Base-by-base conservation (phyloP, 768 basidiomycete genomes). In the Paxillus involutus region DNA sequence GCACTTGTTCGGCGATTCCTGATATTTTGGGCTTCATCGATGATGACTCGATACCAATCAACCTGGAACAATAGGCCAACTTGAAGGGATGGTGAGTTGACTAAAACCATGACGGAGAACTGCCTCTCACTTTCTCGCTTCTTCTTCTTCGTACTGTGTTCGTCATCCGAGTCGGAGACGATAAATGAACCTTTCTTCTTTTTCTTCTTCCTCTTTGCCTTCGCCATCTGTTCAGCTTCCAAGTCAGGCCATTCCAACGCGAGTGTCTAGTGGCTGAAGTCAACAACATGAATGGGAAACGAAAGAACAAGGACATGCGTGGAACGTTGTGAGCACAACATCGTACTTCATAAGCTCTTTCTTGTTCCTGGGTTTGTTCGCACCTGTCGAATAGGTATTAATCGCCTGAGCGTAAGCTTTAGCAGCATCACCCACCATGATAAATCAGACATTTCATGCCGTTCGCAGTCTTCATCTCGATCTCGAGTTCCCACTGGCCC, bases 401-500 rank as follows among this genome's bases (percentile, higher is more conserved):
- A 10, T 33, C 32, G 10, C 10, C 9, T 12, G 32, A 33, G 32
- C 8, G 10, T 11, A 12, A 33, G 32, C 32, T 3, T 12, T 13
- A 39, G n/a, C 16, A 17, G 14, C 37, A 39, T 44, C 21, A 39
- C 62, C 6, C 42, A 65, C 81, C 88, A 61, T 89, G 88, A 63
- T 89, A 87, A 33, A 89, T 81, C 3, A 80, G 65, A 49, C 82
- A 80, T 30, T 72, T 75, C 30, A 84, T 61, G 8, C 68, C 71
- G 39, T 71, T 71, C 54, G 77, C 77, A 2, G 82, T 81, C 71
- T 82, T 82, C 44, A 76, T 73, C 63, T 86, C 81, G 30, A 82
- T 79, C 67, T 85, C 84, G 32, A 73, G 62, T 61, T 80, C 78
- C 84, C 84, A 86, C 55, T 91, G 89, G 46, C 82, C 77, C 11